These are phyloP conservation scores for Teratosphaeria epicoccoides DNA, from an alignment of 2,329 filamentous ascomycete genomes.

Conservation along the genomic window DNA sequence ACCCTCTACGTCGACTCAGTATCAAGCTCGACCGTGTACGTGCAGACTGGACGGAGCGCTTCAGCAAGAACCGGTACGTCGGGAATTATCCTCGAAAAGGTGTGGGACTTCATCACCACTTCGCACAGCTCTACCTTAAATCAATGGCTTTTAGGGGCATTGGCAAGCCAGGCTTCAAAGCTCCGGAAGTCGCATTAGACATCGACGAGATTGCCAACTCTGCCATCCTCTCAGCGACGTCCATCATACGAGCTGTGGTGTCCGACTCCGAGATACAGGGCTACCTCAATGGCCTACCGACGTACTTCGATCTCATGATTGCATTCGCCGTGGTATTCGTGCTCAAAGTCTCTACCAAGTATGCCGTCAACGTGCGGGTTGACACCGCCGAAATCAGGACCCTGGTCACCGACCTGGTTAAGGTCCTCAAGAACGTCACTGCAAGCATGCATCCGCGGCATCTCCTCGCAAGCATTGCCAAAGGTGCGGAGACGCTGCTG, in stretches of 20 bases:
- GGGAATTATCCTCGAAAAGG: constrained; percentile 21
- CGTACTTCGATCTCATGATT: constrained; percentile 25
- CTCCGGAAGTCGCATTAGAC: constrained; percentile 17
- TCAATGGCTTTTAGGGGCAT: constrained; percentile 19
- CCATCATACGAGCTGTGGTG: constrained; percentile 17
- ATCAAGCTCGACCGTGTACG: constrained; percentile 18
- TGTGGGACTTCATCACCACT: constrained; percentile 21
- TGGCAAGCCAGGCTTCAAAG: constrained; percentile 14
- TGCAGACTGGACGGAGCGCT: constrained; percentile 19
- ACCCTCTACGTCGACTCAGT: constrained; percentile 20
- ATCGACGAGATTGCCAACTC: constrained; percentile 21
- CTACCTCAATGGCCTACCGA: constrained; percentile 21
- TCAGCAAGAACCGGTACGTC: constrained; percentile 16
- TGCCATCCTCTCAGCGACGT: constrained; percentile 18
- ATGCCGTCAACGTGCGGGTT: constrained; percentile 16
- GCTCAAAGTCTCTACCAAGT: constrained; percentile 23
- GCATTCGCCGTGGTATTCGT: constrained; percentile 23
- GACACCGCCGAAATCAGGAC: constrained; percentile 18
- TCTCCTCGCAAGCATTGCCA: constrained; percentile 19
- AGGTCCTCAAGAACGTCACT: constrained; percentile 18
- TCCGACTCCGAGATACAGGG: constrained; percentile 19
- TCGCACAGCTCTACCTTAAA: constrained; percentile 20
- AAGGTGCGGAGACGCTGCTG: constrained; percentile 19
- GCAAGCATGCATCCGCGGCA: constrained; percentile 22
- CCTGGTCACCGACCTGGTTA: constrained; percentile 17